Base-by-base conservation (phyloP, 495 filamentous ascomycete species). In the Mycothermus thermophilus region DNA sequence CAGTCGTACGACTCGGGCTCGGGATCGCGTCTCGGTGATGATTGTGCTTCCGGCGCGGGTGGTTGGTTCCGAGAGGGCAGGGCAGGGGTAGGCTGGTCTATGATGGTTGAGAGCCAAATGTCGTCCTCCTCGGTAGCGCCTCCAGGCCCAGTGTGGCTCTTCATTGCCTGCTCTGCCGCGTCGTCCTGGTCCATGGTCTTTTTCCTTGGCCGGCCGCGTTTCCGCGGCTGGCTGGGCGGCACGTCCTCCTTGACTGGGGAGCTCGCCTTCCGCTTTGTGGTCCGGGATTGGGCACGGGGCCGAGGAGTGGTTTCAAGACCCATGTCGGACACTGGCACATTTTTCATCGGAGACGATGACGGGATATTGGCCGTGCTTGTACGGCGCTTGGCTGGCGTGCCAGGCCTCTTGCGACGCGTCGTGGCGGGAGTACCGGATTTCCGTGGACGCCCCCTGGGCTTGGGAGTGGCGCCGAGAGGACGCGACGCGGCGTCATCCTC, bases 391-490 rank as follows among this genome's bases (percentile, higher is more conserved):
- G 20, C 52, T 43, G 65, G 64, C 6, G 62, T 65, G 4, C 54
- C 56, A 7, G 54, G 54, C 30, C 54, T 51, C 50, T 68, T 69
- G 34, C 52, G 54, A n/a, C 43, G 48, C 8, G 50, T 54, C 5
- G 57, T 48, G 8, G 51, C 54, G 18, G 59, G 61, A 13, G 61
- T 65, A 18, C 53, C 60, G 8, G 46, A 51, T 30, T 55, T 54
- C 20, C 55, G 56, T 19, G 55, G 56, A 10, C 56, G 51, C 16
- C 55, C 53, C 25, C 54, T 52, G 32, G 42, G 37, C 32, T 46
- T 54, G 10, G 65, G 63, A 7, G 67, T 69, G 40, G 37, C 35
- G 9, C 44, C 47, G 45, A 48, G n/a, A n/a, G n/a, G n/a, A n/a
- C 6, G 22, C 22, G 22, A 51, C n/a, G 32, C 16, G 5, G 43